Percentiles rank a stretch among this genome's conserved stretches.
Conservation (phyloP, 768 basidiomycete genomes). For the Russula abietina region DNA sequence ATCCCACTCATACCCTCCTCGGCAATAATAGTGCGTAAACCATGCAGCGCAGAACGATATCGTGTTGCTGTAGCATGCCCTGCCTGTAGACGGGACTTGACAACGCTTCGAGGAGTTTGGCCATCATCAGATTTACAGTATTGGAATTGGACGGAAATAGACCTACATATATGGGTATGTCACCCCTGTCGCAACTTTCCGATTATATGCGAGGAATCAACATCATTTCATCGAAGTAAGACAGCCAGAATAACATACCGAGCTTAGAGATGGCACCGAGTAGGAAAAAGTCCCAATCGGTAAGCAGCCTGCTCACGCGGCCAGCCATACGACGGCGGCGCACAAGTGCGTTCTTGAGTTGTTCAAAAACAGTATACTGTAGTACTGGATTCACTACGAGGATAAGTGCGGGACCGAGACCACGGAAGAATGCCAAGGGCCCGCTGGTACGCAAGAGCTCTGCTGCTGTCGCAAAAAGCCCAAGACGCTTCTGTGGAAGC, state of each 20-base stretch:
- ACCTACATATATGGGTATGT: conserved; percentile 75
- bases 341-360: conserved; percentile 81
- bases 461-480: conserved; percentile 59
- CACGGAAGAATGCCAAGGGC: conserved; percentile 80
- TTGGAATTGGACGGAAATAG: neutral
- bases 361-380: conserved; percentile 92
- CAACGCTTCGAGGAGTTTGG: conserved; percentile 38
- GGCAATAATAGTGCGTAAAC: conserved; percentile 67
- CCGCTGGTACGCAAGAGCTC: conserved; percentile 72
- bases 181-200: conserved; percentile 40
- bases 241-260: conserved; percentile 38
- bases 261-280: conserved; percentile 94
- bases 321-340: conserved; percentile 50
- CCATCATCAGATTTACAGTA: conserved; percentile 1
- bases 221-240: neutral
- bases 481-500: conserved; percentile 44
- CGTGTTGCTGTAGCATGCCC: conserved; percentile 59
- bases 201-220: conserved; percentile 1
- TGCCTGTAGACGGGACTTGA: conserved; percentile 76
- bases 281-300: conserved; percentile 88
- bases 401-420: conserved; percentile 88
- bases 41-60: conserved; percentile 73
- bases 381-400: conserved; percentile 94
- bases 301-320: conserved; percentile 44
- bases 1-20: conserved; percentile 79